Percentiles rank a stretch among this genome's conserved stretches.
These are phyloP conservation scores for Musa balbisiana DNA, from an alignment of 202 grass and related monocot genomes.

Conservation along the genomic window DNA sequence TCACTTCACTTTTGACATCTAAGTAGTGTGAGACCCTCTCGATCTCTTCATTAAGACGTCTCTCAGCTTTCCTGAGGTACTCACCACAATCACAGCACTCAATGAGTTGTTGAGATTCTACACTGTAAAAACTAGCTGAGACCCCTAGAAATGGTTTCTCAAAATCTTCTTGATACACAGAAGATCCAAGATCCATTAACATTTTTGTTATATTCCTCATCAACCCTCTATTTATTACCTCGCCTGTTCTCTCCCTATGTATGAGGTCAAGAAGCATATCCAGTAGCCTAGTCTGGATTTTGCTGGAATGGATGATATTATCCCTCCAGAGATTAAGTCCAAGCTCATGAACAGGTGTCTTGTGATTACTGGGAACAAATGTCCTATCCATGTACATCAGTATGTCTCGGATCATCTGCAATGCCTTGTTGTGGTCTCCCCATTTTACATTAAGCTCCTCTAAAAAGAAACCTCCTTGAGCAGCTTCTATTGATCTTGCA, in stretches of 20 bases:
- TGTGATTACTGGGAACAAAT: constrained; percentile 19
- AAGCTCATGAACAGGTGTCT: constrained; percentile 78
- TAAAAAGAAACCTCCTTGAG: too few relatives aligned
- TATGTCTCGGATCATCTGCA: too few relatives aligned
- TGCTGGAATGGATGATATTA: constrained; percentile 63
- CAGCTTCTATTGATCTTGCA: constrained; percentile 60
- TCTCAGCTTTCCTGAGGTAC: constrained; percentile 12
- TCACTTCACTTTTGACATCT: background rate
- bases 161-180: too few relatives aligned
- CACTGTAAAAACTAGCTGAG: constrained; percentile 79
- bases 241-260: too few relatives aligned
- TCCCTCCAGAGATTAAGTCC: constrained; percentile 28
- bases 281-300: constrained; percentile 54
- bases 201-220: too few relatives aligned
- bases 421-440: too few relatives aligned
- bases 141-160: constrained; percentile 76
- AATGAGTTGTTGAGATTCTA: constrained; percentile 72
- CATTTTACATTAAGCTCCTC: too few relatives aligned
- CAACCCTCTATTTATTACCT: too few relatives aligned
- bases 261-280: constrained; percentile 37
- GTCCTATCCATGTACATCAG: too few relatives aligned
- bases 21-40: constrained; percentile 60
- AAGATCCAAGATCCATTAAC: too few relatives aligned
- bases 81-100: constrained; percentile 74
- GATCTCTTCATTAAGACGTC: constrained; percentile 43